Conservation (phyloP, 2,329 filamentous ascomycete genomes). For the Hymenotorrendiella dingleyae region DNA sequence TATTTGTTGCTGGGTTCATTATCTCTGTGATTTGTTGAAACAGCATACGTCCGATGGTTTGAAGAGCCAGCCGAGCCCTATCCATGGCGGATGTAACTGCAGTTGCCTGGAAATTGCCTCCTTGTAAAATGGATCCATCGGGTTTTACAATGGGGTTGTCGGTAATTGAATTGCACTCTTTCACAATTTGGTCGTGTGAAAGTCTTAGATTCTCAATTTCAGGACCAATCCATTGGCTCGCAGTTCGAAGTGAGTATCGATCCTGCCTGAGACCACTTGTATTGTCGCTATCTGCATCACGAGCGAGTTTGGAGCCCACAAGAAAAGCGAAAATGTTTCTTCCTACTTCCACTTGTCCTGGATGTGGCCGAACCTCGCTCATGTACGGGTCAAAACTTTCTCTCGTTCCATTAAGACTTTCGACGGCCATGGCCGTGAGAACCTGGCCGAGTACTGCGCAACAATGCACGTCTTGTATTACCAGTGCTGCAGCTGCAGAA, state of each 20-base stretch:
- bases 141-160: slow-evolving; percentile 60
- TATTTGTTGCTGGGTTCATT: slow-evolving; percentile 52
- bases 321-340: slow-evolving; percentile 49
- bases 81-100: slow-evolving; percentile 60
- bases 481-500: slow-evolving; percentile 40
- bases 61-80: slow-evolving; percentile 46
- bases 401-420: slow-evolving; percentile 50
- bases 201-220: slow-evolving; percentile 57
- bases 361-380: slow-evolving; percentile 50
- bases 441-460: slow-evolving; percentile 49
- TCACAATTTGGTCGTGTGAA: slow-evolving; percentile 48
- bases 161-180: slow-evolving; percentile 61
- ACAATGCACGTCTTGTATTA: slow-evolving; percentile 45
- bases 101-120: slow-evolving; percentile 63
- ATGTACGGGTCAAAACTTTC: slow-evolving; percentile 56
- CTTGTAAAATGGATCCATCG: slow-evolving; percentile 43
- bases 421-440: slow-evolving; percentile 54
- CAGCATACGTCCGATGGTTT: slow-evolving; percentile 52
- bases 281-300: slow-evolving; percentile 1
- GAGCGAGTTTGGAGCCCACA: slow-evolving; percentile 40
- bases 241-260: slow-evolving; percentile 57
- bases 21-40: slow-evolving; percentile 59
- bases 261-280: slow-evolving; percentile 47
- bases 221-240: slow-evolving; percentile 63
- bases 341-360: slow-evolving; percentile 38